Percentiles rank a stretch among this genome's conserved stretches.
phyloP scores from a whole-genome alignment of 768 basidiomycete species.

The Favolaschia claudopus region DNA sequence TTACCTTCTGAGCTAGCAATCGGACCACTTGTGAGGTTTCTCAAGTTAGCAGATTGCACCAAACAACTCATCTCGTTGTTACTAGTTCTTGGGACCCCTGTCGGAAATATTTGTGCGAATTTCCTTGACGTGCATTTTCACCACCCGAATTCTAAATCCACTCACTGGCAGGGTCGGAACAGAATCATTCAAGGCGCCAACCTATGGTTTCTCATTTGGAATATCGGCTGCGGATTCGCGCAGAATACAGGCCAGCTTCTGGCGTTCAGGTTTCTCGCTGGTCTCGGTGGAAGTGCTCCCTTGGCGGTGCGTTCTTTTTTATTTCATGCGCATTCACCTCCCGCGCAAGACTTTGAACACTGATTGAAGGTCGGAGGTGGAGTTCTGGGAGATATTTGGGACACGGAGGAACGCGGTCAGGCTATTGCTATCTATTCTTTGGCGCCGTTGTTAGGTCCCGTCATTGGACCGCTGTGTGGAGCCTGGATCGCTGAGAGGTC shows the following conservation, averaged over 20 bases:
- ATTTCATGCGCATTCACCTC: conserved; percentile 48
- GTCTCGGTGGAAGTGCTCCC: conserved; percentile 78
- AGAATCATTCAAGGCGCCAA: conserved; percentile 12
- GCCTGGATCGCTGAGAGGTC: conserved; percentile 43
- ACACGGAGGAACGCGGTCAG: conserved; percentile 65
- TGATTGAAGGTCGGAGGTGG: conserved; percentile 63
- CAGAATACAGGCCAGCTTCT: conserved; percentile 64
- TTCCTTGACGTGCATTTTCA: too few relatives aligned
- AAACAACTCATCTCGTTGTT: too few relatives aligned
- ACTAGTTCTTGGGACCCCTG: too few relatives aligned
- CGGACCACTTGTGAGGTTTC: too few relatives aligned
- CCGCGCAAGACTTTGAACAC: conserved; percentile 37
- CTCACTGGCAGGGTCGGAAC: conserved; percentile 19
- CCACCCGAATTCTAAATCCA: neutral
- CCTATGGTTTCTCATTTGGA: conserved; percentile 56
- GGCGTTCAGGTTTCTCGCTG: conserved; percentile 73
- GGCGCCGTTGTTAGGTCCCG: conserved; percentile 72
- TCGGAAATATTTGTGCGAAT: too few relatives aligned
- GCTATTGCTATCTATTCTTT: conserved; percentile 71
- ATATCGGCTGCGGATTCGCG: conserved; percentile 69
- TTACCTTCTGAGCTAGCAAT: too few relatives aligned
- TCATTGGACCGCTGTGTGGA: conserved; percentile 67
- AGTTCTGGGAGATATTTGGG: conserved; percentile 69
- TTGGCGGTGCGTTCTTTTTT: conserved; percentile 58
- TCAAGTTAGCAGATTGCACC: too few relatives aligned